Percentiles rank a stretch among this genome's conserved stretches.
phyloP scores from a whole-genome alignment of 2,329 filamentous ascomycete genomes.

The Microcyclospora pomicola region DNA sequence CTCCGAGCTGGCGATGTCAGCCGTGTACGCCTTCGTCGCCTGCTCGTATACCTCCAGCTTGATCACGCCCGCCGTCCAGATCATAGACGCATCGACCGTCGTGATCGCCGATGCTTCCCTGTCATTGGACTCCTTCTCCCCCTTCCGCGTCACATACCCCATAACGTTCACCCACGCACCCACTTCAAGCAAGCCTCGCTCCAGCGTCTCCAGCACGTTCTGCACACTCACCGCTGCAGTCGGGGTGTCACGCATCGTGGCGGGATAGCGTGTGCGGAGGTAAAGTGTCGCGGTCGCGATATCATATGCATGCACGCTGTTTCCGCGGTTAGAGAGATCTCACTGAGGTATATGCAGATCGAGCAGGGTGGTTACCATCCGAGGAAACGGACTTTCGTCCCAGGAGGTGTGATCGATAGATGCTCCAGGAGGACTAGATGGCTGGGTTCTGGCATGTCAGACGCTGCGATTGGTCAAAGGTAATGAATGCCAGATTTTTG shows the following conservation, averaged over 20 bases:
- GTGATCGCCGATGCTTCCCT: constrained; percentile 1
- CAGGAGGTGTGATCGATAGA: constrained; percentile 25
- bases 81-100: constrained; percentile 56
- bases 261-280: constrained; percentile 54
- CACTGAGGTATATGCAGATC: constrained; percentile 1
- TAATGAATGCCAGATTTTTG: too few species aligned
- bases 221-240: constrained; percentile 55
- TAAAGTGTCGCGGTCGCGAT: constrained; percentile 46
- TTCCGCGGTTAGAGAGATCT: constrained; percentile 2
- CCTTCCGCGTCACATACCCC: constrained; percentile 44
- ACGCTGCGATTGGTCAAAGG: too few species aligned
- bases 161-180: constrained; percentile 87
- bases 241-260: constrained; percentile 16
- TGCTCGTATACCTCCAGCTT: constrained; percentile 58
- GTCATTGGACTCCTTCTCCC: not conserved
- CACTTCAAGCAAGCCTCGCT: constrained; percentile 47
- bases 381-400: constrained; percentile 82
- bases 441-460: constrained; percentile 8
- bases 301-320: constrained; percentile 46
- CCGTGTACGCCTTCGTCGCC: constrained; percentile 28
- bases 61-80: constrained; percentile 66
- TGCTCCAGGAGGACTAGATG: constrained; percentile 36
- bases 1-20: too few species aligned
- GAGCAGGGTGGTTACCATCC: constrained; percentile 55
- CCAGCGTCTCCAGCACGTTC: constrained; percentile 53